Evolutionary conservation across 345 rosid species (phyloP), one percentile per base, ranked within the genome.

Genomic region (Citrus mangshanensis): DNA sequence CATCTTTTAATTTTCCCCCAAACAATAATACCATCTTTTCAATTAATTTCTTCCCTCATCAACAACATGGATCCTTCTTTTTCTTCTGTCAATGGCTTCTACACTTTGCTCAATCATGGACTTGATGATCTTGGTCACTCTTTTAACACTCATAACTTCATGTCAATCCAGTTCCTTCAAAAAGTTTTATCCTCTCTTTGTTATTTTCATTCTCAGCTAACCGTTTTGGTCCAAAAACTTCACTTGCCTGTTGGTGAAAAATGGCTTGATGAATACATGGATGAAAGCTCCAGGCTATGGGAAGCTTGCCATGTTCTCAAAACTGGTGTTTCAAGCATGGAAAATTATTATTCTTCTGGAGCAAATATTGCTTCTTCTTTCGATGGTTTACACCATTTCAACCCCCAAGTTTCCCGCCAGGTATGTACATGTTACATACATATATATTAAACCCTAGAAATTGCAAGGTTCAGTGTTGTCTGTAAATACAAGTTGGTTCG

Each of bases 181-280:
- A 81, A 75, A 14, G 85, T 79, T 24, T 73, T 91, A 63, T 83
- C 88, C 54, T 83, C 84, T 2, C 86, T 91, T 51, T 80, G 83
- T 16, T 87, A 87, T 7, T 85, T 89, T 67, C 92, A 91, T 73
- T 85, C 90, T 12, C 91, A 84, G 38, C 64, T 89, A n/a, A 89
- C 91, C 77, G 2, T 74, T 68, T 77, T 91, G 79, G 92, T 88
- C 56, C 91, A 87, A 63, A 88, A 82, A 77, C 92, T 91, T 73
- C 90, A 81, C 73, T 87, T 91, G 22, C 94, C 94, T 13, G 81
- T 80, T 5, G 94, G 94, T 6, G 94, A 85, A 51, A 91, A 86
- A 74, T 90, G 92, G 94, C 92, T 90, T 2, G 89, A 90, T 66
- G 94, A 90, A 78, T 90, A 90, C 85, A 90, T 90, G 94, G 94